Percentiles rank a stretch among this genome's conserved stretches.
phyloP scores from a whole-genome alignment of 2,329 filamentous ascomycete genomes.

The Fusarium caatingaense region DNA sequence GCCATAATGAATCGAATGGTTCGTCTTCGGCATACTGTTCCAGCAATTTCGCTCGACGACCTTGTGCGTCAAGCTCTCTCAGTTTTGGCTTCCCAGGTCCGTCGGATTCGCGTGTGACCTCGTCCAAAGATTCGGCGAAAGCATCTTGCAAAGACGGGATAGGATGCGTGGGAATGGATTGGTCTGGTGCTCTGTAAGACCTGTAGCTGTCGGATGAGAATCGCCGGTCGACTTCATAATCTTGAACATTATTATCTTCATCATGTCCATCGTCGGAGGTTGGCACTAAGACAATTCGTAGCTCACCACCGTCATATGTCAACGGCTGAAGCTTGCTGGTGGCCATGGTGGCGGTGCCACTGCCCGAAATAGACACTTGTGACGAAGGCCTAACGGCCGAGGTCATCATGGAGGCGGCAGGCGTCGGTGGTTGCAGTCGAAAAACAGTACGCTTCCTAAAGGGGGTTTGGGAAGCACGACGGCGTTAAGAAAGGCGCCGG shows the following conservation, averaged over 20 bases:
- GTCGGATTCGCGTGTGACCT: conserved; percentile 66
- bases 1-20: conserved; percentile 80
- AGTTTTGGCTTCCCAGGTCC: conserved; percentile 62
- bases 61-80: conserved; percentile 66
- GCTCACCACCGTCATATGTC: conserved; percentile 44
- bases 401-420: conserved; percentile 37
- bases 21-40: conserved; percentile 75
- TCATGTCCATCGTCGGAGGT: conserved; percentile 36
- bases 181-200: conserved; percentile 37
- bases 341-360: conserved; percentile 47
- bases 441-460: conserved; percentile 30
- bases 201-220: conserved; percentile 40
- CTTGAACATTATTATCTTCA: conserved; percentile 19
- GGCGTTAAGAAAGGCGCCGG: conserved; percentile 3
- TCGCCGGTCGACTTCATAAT: conserved; percentile 30
- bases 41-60: conserved; percentile 73
- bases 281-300: conserved; percentile 49
- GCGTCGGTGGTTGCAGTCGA: conserved; percentile 19
- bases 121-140: conserved; percentile 83
- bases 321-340: conserved; percentile 47
- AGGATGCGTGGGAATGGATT: conserved; percentile 66
- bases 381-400: conserved; percentile 41
- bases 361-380: conserved; percentile 40
- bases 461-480: conserved; percentile 18
- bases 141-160: conserved; percentile 81